phyloP scores from a whole-genome alignment of 257 asterid genomes.

The Verbascum thapsus region DNA sequence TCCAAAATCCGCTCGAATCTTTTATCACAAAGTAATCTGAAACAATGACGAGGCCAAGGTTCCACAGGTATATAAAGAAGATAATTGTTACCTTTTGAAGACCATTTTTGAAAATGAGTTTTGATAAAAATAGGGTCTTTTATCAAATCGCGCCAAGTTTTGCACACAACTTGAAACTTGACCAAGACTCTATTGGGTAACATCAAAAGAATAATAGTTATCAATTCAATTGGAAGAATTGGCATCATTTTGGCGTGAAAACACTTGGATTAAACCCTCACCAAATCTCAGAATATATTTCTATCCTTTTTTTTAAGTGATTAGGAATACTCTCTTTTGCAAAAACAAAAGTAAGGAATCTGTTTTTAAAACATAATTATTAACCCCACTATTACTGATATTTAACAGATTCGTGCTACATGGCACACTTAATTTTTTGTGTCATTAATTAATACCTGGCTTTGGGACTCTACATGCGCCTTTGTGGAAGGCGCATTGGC shows the following conservation, averaged over 20 bases:
- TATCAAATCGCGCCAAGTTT: slow-evolving; percentile 10
- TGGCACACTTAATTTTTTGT: too few species aligned
- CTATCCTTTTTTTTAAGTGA: too few species aligned
- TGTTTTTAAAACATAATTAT: too few species aligned
- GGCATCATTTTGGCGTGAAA: background rate
- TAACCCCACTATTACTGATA: too few species aligned
- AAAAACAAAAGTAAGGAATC: too few species aligned
- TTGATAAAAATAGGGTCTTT: slow-evolving; percentile 5
- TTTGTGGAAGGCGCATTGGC: too few species aligned
- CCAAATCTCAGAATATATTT: too few species aligned
- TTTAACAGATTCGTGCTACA: too few species aligned
- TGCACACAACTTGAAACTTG: slow-evolving; percentile 1
- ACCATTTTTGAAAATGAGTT: background rate
- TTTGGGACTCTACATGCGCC: too few species aligned
- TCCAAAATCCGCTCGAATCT: background rate
- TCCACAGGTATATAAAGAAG: background rate
- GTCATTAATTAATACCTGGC: too few species aligned
- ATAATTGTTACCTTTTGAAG: slow-evolving; percentile 26
- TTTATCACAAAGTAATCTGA: background rate
- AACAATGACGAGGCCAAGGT: background rate
- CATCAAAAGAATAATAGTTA: background rate
- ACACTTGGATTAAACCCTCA: too few species aligned
- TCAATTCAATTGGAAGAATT: slow-evolving; percentile 17
- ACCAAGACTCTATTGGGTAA: slow-evolving; percentile 22
- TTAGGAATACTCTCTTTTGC: too few species aligned